These are phyloP conservation scores for Kitagawia praeruptora DNA, from an alignment of 129 eudicot species.

Conservation along the genomic window DNA sequence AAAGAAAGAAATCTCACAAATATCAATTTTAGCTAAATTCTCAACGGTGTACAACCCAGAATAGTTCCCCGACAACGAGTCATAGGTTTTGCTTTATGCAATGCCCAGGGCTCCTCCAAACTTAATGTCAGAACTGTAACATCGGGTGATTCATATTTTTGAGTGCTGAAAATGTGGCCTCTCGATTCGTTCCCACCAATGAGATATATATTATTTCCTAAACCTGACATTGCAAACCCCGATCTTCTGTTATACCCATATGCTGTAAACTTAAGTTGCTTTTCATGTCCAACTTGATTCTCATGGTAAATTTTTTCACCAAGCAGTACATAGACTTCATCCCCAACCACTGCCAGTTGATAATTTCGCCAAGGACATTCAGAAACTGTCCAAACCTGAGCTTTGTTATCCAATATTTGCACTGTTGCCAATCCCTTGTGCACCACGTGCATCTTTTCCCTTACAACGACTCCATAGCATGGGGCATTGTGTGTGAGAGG, in stretches of 20 bases:
- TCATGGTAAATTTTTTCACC: conserved; percentile 42
- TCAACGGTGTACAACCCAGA: conserved; percentile 70
- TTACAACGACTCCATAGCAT: conserved; percentile 63
- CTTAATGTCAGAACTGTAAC: conserved; percentile 62
- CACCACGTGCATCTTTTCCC: conserved; percentile 65
- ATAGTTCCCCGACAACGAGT: conserved; percentile 65
- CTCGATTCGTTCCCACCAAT: conserved; percentile 69
- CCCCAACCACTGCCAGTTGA: conserved; percentile 63
- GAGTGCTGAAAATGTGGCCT: conserved; percentile 56
- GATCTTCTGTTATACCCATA: conserved; percentile 55
- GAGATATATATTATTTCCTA: conserved; percentile 60
- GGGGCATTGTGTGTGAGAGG: conserved; percentile 59
- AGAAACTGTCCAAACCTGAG: conserved; percentile 55
- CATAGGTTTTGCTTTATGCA: conserved; percentile 75
- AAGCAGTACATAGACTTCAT: conserved; percentile 61
- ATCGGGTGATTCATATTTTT: conserved; percentile 58
- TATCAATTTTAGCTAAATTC: conserved; percentile 34
- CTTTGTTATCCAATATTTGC: conserved; percentile 51
- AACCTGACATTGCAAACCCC: conserved; percentile 63
- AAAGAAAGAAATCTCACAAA: not conserved
- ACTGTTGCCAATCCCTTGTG: conserved; percentile 77
- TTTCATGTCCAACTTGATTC: conserved; percentile 41
- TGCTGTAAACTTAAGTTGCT: conserved; percentile 50
- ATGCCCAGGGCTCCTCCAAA: conserved; percentile 43
- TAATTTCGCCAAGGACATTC: conserved; percentile 72